Evolutionary conservation across 2,329 filamentous ascomycete species (phyloP).

Genomic region (Pseudogymnoascus pannorum): DNA sequence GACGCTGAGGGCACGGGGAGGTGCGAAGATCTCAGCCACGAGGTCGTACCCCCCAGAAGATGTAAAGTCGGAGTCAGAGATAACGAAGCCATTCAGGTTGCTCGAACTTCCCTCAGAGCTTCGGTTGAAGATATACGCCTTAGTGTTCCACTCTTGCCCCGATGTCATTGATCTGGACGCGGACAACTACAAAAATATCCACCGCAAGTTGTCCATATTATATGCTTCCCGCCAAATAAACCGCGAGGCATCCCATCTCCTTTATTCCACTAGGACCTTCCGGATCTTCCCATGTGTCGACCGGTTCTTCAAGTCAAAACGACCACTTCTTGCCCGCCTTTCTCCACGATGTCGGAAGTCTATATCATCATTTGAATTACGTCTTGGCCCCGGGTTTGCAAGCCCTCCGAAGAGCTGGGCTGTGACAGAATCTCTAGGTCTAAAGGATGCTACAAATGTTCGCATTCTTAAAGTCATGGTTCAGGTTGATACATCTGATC

Average conservation of each 20-base stretch:
- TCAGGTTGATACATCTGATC: slow-evolving; percentile 63
- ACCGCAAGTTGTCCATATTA: slow-evolving; percentile 52
- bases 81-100: slow-evolving; percentile 49
- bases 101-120: slow-evolving; percentile 62
- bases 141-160: slow-evolving; percentile 49
- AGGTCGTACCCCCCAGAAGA: background rate
- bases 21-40: background rate
- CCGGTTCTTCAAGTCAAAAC: slow-evolving; percentile 65
- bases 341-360: slow-evolving; percentile 50
- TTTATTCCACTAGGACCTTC: slow-evolving; percentile 56
- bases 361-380: slow-evolving; percentile 59
- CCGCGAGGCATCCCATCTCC: slow-evolving; percentile 55
- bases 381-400: slow-evolving; percentile 66
- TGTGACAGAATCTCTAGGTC: slow-evolving; percentile 56
- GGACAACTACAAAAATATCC: slow-evolving; percentile 54
- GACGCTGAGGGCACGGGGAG: background rate
- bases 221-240: slow-evolving; percentile 55
- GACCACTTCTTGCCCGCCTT: slow-evolving; percentile 61
- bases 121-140: slow-evolving; percentile 59
- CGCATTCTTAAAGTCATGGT: slow-evolving; percentile 59
- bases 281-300: slow-evolving; percentile 61
- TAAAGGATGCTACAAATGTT: slow-evolving; percentile 54
- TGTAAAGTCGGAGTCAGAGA: background rate
- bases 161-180: slow-evolving; percentile 59
- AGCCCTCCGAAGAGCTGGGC: slow-evolving; percentile 64